These are phyloP conservation scores for Niebla homalea DNA, from an alignment of 495 filamentous ascomycete genomes.

Conservation along the genomic window DNA sequence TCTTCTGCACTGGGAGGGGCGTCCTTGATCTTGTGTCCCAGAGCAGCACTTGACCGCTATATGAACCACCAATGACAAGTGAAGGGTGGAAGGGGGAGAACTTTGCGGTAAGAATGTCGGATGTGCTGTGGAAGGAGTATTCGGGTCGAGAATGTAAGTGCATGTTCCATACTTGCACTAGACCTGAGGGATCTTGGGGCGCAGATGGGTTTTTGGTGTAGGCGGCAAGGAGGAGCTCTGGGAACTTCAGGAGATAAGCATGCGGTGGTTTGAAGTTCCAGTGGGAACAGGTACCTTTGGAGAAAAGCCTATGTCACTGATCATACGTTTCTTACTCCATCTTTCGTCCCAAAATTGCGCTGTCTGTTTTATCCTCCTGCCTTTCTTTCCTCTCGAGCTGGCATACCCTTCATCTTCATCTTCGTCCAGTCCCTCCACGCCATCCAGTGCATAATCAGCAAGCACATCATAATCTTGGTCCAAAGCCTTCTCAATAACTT, in stretches of 20 bases:
- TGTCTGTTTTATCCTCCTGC: slow-evolving; percentile 70
- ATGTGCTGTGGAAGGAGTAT: slow-evolving; percentile 91
- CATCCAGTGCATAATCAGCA: slow-evolving; percentile 79
- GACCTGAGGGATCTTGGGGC: slow-evolving; percentile 86
- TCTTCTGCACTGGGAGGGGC: slow-evolving; percentile 83
- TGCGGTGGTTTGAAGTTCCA: background rate
- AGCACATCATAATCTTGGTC: slow-evolving; percentile 92
- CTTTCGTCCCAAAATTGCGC: slow-evolving; percentile 87
- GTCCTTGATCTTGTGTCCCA: slow-evolving; percentile 75
- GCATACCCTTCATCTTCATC: slow-evolving; percentile 61
- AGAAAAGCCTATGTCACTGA: slow-evolving; percentile 84
- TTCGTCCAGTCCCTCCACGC: slow-evolving; percentile 53
- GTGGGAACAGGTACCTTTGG: slow-evolving; percentile 48
- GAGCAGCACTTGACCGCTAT: slow-evolving; percentile 92
- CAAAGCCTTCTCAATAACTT: slow-evolving; percentile 90
- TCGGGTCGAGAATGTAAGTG: slow-evolving; percentile 87
- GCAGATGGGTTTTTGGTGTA: slow-evolving; percentile 95
- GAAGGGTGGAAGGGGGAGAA: slow-evolving; percentile 98
- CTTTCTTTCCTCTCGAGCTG: slow-evolving; percentile 53
- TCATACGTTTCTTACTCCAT: slow-evolving; percentile 96
- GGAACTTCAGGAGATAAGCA: slow-evolving; percentile 43
- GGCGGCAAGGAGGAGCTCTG: slow-evolving; percentile 79
- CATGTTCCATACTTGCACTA: slow-evolving; percentile 94
- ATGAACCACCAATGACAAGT: slow-evolving; percentile 85
- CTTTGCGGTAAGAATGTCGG: slow-evolving; percentile 86